Evolutionary conservation across 169 alveolate genomes (phyloP).

Genomic region (Cytauxzoon felis): DNA sequence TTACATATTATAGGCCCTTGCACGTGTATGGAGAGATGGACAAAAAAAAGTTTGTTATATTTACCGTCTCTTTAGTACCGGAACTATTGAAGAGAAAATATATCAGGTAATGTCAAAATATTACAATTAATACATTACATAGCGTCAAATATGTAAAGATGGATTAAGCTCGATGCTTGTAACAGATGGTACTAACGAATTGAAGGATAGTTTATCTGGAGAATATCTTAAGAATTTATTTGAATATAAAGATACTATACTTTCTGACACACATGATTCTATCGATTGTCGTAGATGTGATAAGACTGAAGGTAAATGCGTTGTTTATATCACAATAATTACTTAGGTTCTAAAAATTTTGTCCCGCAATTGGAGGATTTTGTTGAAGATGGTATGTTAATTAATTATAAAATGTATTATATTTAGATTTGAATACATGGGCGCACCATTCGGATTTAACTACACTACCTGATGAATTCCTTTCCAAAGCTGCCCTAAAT

Average conservation of each 20-base stretch:
- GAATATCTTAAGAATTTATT: constrained; percentile 76
- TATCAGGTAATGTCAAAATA: constrained; percentile 75
- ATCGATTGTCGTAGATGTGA: constrained; percentile 72
- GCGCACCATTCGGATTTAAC: constrained; percentile 71
- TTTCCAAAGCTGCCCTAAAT: constrained; percentile 56
- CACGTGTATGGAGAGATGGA: constrained; percentile 97
- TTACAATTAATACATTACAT: constrained; percentile 2
- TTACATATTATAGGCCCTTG: constrained; percentile 83
- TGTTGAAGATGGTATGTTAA: constrained; percentile 31
- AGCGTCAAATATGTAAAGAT: constrained; percentile 76
- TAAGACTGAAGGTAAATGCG: constrained; percentile 3
- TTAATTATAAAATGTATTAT: not conserved
- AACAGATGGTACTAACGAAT: constrained; percentile 74
- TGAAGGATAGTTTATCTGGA: constrained; percentile 72
- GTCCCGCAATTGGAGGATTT: constrained; percentile 44
- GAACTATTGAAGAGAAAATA: constrained; percentile 97
- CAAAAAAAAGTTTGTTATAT: constrained; percentile 92
- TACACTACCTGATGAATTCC: constrained; percentile 67
- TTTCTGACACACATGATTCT: constrained; percentile 81
- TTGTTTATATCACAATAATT: not conserved
- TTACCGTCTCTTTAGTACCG: constrained; percentile 94
- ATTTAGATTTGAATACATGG: constrained; percentile 68
- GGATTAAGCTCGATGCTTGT: constrained; percentile 83
- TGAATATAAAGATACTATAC: constrained; percentile 64
- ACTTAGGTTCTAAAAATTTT: not conserved